Base-by-base conservation (phyloP, 2,329 filamentous ascomycete species). In the Aspergillus flavus region DNA sequence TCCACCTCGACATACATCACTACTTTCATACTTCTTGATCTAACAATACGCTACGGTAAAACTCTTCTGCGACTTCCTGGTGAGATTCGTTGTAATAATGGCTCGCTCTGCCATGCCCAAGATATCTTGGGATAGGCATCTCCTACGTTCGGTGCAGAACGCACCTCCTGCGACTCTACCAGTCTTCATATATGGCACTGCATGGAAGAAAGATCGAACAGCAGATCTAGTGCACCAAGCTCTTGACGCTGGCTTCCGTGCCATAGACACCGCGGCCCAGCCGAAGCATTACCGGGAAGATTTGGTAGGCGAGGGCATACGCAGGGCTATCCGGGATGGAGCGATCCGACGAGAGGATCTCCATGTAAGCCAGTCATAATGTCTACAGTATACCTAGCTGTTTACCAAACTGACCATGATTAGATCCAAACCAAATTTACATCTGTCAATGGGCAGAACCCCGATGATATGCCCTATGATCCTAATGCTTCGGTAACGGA, bases 341-440 rank as follows among this genome's bases (percentile, higher is more conserved):
- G 76, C 86, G n/a, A 79, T 91, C 54, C 83, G 72, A 56, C 81
- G 88, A 63, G 76, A 83, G 53, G 86, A 90, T 39, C 70, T 94
- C 54, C 92, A 89, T 73, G 87, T 91, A 72, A 70, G 84, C 64
- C 28, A 39, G 12, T n/a, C 32, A 19, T 39, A 19, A 26, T 39
- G 56, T 48, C 12, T 19, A 54, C 6, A 19, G 16, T 43, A 6
- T 19, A 45, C 26, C 26, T 43, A 14, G 32, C 23, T n/a, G 21
- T 59, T 23, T n/a, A 26, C 19, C n/a, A 7, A 34, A 7, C 45
- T 45, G 52, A 45, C 36, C 53, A 59, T 52, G 43, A 21, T 11
- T 59, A 90, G 87, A 82, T 94, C 52, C 92, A 96, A 84, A 94
- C 92, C n/a, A 95, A 94, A 76, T 95, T 90, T 79, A 92, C 90